Conservation (phyloP, 768 basidiomycete species). For the Heimioporus sp. region DNA sequence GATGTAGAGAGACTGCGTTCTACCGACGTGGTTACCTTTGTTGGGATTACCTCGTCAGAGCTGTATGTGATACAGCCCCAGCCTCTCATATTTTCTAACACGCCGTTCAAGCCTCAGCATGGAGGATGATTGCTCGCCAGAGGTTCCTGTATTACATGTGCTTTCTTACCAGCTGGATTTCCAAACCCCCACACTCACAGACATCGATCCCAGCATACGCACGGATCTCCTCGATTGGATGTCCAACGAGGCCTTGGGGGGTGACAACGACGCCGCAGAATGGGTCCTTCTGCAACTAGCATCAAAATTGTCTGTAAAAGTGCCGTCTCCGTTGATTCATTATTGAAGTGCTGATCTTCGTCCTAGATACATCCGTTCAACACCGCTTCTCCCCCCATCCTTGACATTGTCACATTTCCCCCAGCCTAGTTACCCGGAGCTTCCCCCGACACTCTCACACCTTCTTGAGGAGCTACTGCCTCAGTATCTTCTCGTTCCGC, state of each 20-base stretch:
- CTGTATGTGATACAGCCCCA: constrained; percentile 42
- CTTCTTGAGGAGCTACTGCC: constrained; percentile 62
- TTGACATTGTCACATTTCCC: constrained; percentile 66
- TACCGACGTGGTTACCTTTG: constrained; percentile 64
- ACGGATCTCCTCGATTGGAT: constrained; percentile 70
- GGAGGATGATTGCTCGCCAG: constrained; percentile 35
- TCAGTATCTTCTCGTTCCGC: constrained; percentile 49
- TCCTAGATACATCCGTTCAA: constrained; percentile 61
- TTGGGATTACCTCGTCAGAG: constrained; percentile 71
- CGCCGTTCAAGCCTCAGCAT: constrained; percentile 32
- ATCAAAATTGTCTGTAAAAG: constrained; percentile 56
- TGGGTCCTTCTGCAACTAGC: constrained; percentile 66
- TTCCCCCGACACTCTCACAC: constrained; percentile 47
- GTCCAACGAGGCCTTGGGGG: constrained; percentile 63
- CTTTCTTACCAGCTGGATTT: constrained; percentile 40
- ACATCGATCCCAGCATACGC: constrained; percentile 32
- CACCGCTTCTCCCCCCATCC: constrained; percentile 65
- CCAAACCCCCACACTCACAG: background rate
- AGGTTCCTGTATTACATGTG: constrained; percentile 69
- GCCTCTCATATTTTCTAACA: constrained; percentile 16
- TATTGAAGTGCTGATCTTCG: background rate
- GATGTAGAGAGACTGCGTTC: constrained; percentile 47
- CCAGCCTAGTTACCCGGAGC: constrained; percentile 30
- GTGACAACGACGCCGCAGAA: constrained; percentile 68
- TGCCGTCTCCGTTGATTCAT: background rate